phyloP scores from a whole-genome alignment of 306 rosid species.

The Begonia peltatifolia region DNA sequence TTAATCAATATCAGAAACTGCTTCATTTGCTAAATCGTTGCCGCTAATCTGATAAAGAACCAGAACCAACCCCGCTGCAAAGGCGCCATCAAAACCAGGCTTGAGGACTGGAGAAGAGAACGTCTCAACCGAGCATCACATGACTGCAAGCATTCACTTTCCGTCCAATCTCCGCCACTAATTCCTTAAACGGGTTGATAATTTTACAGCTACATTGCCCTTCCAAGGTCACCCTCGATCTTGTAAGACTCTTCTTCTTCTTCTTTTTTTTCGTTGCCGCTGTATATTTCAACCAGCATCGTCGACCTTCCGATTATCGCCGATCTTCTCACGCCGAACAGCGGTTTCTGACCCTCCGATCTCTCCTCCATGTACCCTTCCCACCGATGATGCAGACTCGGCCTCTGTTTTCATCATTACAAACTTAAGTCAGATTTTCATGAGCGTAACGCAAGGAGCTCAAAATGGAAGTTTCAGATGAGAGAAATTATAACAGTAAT shows the following conservation, averaged over 20 bases:
- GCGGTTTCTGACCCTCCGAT: conserved; percentile 57
- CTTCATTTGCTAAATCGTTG: conserved; percentile 19
- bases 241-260: conserved; percentile 39
- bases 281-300: conserved; percentile 53
- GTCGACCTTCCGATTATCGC: conserved; percentile 76
- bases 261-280: background rate
- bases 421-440: too few species aligned
- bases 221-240: conserved; percentile 66
- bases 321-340: conserved; percentile 70
- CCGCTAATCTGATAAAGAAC: conserved; percentile 77
- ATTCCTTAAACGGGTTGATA: conserved; percentile 19
- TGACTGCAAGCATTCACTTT: conserved; percentile 69
- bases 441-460: too few species aligned
- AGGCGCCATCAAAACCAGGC: conserved; percentile 74
- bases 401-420: conserved; percentile 31
- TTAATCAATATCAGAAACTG: conserved; percentile 20
- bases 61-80: conserved; percentile 76
- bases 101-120: conserved; percentile 57
- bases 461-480: too few species aligned
- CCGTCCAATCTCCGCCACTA: conserved; percentile 78
- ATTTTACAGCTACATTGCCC: conserved; percentile 53
- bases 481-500: too few species aligned
- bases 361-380: conserved; percentile 82
- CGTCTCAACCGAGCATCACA: conserved; percentile 83
- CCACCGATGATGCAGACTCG: conserved; percentile 91